Conservation (phyloP, 1,139 yeast genomes). For the Magnusiomyces clavatus region DNA sequence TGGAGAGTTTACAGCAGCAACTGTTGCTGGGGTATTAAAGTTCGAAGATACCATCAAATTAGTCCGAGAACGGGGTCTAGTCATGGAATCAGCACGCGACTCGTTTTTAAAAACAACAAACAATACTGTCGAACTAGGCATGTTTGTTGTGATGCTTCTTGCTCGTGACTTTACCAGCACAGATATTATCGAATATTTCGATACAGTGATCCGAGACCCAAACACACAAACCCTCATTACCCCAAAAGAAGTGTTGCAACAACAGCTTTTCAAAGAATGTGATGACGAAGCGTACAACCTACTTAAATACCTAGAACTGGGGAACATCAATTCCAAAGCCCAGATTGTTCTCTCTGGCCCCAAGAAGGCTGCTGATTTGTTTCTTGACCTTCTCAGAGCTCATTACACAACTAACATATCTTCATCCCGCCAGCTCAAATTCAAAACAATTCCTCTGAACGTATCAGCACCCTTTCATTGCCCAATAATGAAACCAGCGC, state of each 20-base stretch:
- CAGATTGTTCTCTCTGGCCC: conserved; percentile 39
- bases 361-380: conserved; percentile 5
- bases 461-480: conserved; percentile 53
- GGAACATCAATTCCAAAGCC: conserved; percentile 34
- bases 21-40: conserved; percentile 39
- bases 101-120: conserved; percentile 22
- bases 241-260: too few relatives aligned
- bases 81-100: conserved; percentile 39
- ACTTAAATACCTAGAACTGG: conserved; percentile 23
- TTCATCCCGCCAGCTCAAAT: conserved; percentile 7
- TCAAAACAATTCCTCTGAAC: conserved; percentile 33
- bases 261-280: too few relatives aligned
- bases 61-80: conserved; percentile 45
- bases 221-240: neutral
- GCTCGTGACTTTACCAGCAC: conserved; percentile 2
- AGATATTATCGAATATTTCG: conserved; percentile 1
- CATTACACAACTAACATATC: neutral
- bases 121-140: conserved; percentile 29
- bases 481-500: conserved; percentile 35
- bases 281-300: neutral
- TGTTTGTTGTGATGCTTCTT: conserved; percentile 24
- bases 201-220: neutral
- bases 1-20: conserved; percentile 53
- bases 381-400: too few relatives aligned
- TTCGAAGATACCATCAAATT: conserved; percentile 40